Conservation (phyloP, 2,329 filamentous ascomycete species). For the Pestalotiopsis fici region DNA sequence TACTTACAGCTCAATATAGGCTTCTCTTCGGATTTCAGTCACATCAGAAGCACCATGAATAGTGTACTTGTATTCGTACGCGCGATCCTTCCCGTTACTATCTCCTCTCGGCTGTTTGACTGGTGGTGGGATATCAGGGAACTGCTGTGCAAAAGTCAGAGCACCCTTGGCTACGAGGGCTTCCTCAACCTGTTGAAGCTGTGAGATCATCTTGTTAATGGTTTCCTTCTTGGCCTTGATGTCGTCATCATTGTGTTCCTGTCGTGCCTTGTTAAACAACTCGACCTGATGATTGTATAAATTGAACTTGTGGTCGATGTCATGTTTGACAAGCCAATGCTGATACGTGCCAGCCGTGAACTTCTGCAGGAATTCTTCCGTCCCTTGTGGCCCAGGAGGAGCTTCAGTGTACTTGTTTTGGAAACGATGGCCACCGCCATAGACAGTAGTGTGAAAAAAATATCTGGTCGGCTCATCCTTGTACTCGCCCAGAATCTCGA, state of each 20-base stretch:
- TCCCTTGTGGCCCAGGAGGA: constrained; percentile 29
- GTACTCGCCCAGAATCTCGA: constrained; percentile 51
- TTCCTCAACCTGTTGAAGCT: constrained; percentile 57
- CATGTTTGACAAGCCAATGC: constrained; percentile 51
- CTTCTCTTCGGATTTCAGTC: constrained; percentile 54
- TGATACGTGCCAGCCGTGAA: constrained; percentile 60
- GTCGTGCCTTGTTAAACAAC: constrained; percentile 34
- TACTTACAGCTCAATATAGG: constrained; percentile 65
- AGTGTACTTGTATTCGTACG: constrained; percentile 50
- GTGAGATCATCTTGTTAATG: constrained; percentile 49
- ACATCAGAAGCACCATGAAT: constrained; percentile 57
- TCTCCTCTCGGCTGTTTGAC: not conserved
- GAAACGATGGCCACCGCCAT: not conserved
- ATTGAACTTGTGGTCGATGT: constrained; percentile 34
- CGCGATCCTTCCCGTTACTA: not conserved
- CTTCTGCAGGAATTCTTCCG: constrained; percentile 54
- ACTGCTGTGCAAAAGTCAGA: constrained; percentile 66
- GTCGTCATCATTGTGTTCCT: constrained; percentile 30
- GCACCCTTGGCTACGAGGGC: constrained; percentile 58
- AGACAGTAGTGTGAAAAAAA: constrained; percentile 8
- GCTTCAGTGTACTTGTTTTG: not conserved
- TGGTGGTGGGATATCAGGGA: constrained; percentile 50
- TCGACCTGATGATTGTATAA: constrained; percentile 32
- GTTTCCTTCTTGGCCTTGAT: constrained; percentile 55
- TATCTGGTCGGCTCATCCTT: constrained; percentile 28